Percentiles rank a stretch among this genome's conserved stretches.
Evolutionary conservation across 164 flowering plant species (phyloP).

Genomic region (Aristolochia californica): DNA sequence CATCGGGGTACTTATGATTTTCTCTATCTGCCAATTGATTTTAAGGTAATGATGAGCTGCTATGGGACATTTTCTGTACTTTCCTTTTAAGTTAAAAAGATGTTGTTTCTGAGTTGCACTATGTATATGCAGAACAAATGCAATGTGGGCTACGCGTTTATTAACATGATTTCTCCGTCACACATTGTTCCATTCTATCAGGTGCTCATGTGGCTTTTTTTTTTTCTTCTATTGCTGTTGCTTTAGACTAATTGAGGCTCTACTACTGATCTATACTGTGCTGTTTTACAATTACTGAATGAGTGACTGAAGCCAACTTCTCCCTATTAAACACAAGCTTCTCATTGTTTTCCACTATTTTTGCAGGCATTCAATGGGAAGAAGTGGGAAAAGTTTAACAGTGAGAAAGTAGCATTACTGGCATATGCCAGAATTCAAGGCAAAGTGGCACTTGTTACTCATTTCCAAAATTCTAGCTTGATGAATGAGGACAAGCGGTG

Average conservation of each 20-base stretch:
- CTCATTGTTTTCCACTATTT: background rate
- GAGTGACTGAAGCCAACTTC: background rate
- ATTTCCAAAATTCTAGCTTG: constrained; percentile 94
- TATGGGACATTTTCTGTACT: background rate
- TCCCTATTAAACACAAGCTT: background rate
- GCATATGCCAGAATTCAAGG: constrained; percentile 99
- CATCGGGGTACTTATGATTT: constrained; percentile 82
- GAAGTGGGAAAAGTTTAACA: constrained; percentile 98
- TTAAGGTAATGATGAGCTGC: constrained; percentile 52
- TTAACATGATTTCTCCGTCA: constrained; percentile 84
- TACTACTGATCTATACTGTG: background rate
- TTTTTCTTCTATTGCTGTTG: background rate
- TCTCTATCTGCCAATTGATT: constrained; percentile 93
- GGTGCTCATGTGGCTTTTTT: constrained; percentile 25
- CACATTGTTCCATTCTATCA: constrained; percentile 74
- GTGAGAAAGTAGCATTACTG: constrained; percentile 94
- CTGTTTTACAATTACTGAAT: background rate
- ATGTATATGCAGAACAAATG: constrained; percentile 76
- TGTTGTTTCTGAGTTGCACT: constrained; percentile 11
- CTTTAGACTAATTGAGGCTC: background rate
- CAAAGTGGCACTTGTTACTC: constrained; percentile 74
- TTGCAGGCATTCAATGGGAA: constrained; percentile 87
- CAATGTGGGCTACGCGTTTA: constrained; percentile 97
- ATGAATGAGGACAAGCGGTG: constrained; percentile 99
- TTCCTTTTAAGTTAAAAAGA: background rate